These are phyloP conservation scores for Pezicula carpinea DNA, from an alignment of 2,329 filamentous ascomycete genomes.

Conservation along the genomic window DNA sequence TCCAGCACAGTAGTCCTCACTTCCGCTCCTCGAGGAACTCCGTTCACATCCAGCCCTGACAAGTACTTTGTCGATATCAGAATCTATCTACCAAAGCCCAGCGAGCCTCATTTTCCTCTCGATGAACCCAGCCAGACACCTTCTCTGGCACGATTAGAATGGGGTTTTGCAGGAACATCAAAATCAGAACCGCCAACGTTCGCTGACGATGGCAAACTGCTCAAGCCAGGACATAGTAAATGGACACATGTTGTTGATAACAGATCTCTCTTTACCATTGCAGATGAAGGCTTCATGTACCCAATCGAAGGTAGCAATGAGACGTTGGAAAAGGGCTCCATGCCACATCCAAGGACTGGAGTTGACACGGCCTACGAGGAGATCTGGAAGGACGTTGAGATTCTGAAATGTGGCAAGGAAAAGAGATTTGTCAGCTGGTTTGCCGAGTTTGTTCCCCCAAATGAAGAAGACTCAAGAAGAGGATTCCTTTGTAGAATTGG, in stretches of 20 bases:
- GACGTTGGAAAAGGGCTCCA: slow-evolving; percentile 20
- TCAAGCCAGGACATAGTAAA: slow-evolving; percentile 10
- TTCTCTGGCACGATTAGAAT: slow-evolving; percentile 10
- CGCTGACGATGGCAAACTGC: background rate
- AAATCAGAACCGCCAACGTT: background rate
- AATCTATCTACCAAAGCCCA: slow-evolving; percentile 7
- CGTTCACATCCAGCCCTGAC: background rate
- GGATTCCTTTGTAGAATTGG: slow-evolving; percentile 1
- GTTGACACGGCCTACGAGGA: slow-evolving; percentile 21
- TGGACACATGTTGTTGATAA: slow-evolving; percentile 12
- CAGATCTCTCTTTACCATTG: slow-evolving; percentile 7
- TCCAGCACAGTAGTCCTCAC: slow-evolving; percentile 18
- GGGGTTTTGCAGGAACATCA: slow-evolving; percentile 15
- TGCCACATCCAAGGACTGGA: slow-evolving; percentile 17
- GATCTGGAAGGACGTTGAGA: slow-evolving; percentile 20
- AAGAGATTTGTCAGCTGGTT: background rate
- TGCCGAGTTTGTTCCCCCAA: background rate
- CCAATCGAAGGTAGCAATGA: slow-evolving; percentile 10
- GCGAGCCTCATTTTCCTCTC: background rate
- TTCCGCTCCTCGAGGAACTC: slow-evolving; percentile 7
- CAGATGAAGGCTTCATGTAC: slow-evolving; percentile 22
- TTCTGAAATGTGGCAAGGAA: background rate
- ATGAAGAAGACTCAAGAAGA: background rate
- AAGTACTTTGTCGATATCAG: slow-evolving; percentile 19
- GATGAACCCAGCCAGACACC: background rate